A percentile compares a stretch with the other conserved stretches of the same genome.
These are phyloP conservation scores for Xylariaceae sp. DNA, from an alignment of 2,329 filamentous ascomycete genomes.

Conservation along the genomic window DNA sequence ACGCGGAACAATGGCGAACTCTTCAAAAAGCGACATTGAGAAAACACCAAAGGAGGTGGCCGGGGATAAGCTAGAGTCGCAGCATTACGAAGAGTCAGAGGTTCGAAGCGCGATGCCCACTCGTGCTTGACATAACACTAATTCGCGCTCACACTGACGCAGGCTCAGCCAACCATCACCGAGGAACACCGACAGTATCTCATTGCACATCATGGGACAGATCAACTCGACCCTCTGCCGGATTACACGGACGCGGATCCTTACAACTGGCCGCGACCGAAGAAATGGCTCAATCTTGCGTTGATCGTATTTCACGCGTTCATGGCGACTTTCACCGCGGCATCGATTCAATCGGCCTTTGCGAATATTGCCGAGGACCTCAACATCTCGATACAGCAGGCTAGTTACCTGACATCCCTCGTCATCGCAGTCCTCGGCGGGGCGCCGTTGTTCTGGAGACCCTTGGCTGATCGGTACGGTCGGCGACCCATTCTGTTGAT, in stretches of 20 bases:
- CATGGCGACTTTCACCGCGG: conserved; percentile 14
- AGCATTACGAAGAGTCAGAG: neutral
- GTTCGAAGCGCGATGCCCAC: neutral
- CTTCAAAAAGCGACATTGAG: no score
- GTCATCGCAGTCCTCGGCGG: conserved; percentile 11
- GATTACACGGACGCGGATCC: conserved; percentile 12
- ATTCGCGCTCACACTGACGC: neutral
- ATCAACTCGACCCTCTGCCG: conserved; percentile 10
- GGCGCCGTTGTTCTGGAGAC: conserved; percentile 12
- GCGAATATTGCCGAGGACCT: conserved; percentile 11
- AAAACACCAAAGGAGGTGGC: no score
- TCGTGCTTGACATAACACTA: neutral
- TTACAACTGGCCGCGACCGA: conserved; percentile 11
- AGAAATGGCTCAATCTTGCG: conserved; percentile 12
- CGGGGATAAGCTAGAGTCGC: neutral
- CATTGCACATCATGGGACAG: conserved; percentile 11
- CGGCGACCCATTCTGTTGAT: conserved; percentile 11
- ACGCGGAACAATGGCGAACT: no score
- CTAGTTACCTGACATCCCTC: conserved; percentile 12
- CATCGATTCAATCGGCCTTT: conserved; percentile 11
- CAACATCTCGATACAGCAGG: conserved; percentile 8
- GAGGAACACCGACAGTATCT: conserved; percentile 14
- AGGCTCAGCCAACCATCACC: conserved; percentile 9
- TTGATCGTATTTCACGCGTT: conserved; percentile 14
- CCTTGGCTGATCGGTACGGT: conserved; percentile 9